phyloP scores from a whole-genome alignment of 2,329 filamentous ascomycete genomes.

The Rutstroemia sp. region DNA sequence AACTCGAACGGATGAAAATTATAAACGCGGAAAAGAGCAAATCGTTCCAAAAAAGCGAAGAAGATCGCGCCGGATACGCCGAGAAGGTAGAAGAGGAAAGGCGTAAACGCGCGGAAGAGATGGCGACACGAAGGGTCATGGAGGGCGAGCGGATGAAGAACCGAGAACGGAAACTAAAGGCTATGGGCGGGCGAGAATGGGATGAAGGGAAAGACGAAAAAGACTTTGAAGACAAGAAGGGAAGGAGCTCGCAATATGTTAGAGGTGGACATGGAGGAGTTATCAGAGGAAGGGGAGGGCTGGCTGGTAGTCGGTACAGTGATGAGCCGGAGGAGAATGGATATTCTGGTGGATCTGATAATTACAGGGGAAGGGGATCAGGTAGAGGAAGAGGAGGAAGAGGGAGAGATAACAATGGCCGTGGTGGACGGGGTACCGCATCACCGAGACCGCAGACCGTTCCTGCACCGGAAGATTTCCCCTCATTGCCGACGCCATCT shows the following conservation, averaged over 20 bases:
- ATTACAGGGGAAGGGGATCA: conserved; percentile 20
- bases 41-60: conserved; percentile 58
- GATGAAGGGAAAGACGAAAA: conserved; percentile 28
- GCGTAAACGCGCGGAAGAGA: conserved; percentile 36
- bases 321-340: conserved; percentile 10
- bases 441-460: conserved; percentile 8
- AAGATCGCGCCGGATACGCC: conserved; percentile 57
- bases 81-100: conserved; percentile 54
- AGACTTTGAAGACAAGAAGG: conserved; percentile 26
- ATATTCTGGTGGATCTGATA: not conserved
- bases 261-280: conserved; percentile 23
- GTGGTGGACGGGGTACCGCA: conserved; percentile 17
- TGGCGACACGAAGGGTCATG: conserved; percentile 25
- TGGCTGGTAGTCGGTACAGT: conserved; percentile 9
- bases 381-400: conserved; percentile 2
- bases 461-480: conserved; percentile 23
- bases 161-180: conserved; percentile 28
- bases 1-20: conserved; percentile 53
- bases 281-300: conserved; percentile 16
- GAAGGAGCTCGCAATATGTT: conserved; percentile 24
- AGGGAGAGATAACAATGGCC: not conserved
- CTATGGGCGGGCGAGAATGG: conserved; percentile 29
- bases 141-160: conserved; percentile 31
- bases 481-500: conserved; percentile 14
- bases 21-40: conserved; percentile 52